Evolutionary conservation across 1,139 yeast genomes (phyloP).

Genomic region (Saccharomyces pastorianus): DNA sequence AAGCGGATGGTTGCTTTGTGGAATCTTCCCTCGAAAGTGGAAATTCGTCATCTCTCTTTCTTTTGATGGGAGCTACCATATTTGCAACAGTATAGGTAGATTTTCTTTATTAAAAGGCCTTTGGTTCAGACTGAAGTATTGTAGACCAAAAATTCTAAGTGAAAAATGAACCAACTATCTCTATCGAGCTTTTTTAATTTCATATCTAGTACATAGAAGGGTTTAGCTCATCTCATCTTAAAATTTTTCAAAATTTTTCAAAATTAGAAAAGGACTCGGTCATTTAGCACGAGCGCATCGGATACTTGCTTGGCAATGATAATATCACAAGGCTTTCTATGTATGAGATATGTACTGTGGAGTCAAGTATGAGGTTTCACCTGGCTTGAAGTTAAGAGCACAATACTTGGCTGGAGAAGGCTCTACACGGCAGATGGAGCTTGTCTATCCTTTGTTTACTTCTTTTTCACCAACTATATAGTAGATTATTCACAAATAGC

Average conservation of each 20-base stretch:
- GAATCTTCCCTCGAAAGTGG: constrained; percentile 34
- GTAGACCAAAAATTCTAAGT: not conserved
- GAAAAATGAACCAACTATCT: not conserved
- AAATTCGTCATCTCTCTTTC: constrained; percentile 36
- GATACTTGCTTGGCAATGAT: not conserved
- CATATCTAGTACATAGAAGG: not conserved
- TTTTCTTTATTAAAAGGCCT: not conserved
- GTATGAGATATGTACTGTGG: not conserved
- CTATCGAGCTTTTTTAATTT: not conserved
- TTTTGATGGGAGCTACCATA: constrained; percentile 24
- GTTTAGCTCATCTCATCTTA: not conserved
- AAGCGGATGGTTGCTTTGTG: constrained; percentile 31
- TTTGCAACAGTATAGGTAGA: not conserved
- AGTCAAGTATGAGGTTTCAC: not conserved
- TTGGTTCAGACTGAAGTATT: not conserved
- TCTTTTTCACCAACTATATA: not conserved
- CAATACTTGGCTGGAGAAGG: not conserved
- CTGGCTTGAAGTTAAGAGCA: not conserved
- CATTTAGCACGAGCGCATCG: not conserved
- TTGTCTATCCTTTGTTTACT: not conserved
- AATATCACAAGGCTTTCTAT: not conserved
- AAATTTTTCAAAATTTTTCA: not conserved
- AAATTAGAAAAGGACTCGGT: not conserved
- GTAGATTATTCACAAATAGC: not conserved
- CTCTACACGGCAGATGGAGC: not conserved